Evolutionary conservation across 2,329 filamentous ascomycete genomes (phyloP), one percentile per base, ranked within the genome.

Genomic region (Xylariales sp.): DNA sequence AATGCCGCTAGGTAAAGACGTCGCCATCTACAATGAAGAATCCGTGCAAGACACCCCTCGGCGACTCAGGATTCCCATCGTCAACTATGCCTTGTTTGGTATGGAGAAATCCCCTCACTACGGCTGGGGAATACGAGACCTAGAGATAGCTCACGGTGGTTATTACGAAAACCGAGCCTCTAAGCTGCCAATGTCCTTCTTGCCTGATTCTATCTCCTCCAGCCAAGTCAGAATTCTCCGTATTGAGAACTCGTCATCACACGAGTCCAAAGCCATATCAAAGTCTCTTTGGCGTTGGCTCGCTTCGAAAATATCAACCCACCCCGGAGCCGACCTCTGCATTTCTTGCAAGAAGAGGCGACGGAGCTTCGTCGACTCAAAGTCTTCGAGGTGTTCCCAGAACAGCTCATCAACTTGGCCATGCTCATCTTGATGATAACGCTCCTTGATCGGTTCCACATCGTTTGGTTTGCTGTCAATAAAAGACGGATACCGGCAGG

Each of bases 211-310:
- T 37, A 37, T 18, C 4, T 37, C 34, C 12, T 24, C 34, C 34
- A 37, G 34, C 34, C 34, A 37, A 16, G 34, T 15, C 19, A 37
- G 34, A 25, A 37, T 27, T 25, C 19, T 5, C 14, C 34, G 19
- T 12, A 27, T 37, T 25, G 34, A 37, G 34, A 37, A 37, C 34
- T 37, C 34, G n/a, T 37, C 34, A 27, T 37, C 34, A 16, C 34
- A 37, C 3, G 34, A 37, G 34, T 37, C 14, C 21, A 37, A 24
- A 27, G 34, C 20, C 19, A 24, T 24, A 18, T 37, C 34, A 37
- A 37, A 37, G 21, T 37, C 34, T 25, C 34, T 37, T 4, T 37
- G 34, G 9, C 34, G 34, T 37, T 37, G 34, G 34, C 20, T 37
- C 21, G 20, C 19, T n/a, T 35, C 19, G 33, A 37, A 37, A 28